Percentiles rank a stretch among this genome's conserved stretches.
Evolutionary conservation across 106 monocot genomes (phyloP).

Genomic region (Platanthera guangdongensis): DNA sequence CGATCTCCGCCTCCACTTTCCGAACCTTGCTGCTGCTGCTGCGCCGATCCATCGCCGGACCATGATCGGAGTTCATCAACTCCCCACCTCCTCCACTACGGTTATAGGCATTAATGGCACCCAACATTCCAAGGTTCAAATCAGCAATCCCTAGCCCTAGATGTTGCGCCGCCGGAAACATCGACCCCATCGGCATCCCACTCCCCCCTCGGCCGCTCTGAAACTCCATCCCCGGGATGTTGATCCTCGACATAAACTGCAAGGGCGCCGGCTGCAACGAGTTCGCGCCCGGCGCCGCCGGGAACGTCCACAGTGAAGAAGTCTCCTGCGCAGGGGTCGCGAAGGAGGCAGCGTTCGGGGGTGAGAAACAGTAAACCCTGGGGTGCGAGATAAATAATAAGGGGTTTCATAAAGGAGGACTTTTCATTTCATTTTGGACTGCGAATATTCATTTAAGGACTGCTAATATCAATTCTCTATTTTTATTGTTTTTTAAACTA

Average conservation of each 20-base stretch:
- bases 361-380: no score
- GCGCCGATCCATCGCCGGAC: conserved; percentile 23
- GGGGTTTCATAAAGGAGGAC: no score
- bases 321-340: conserved; percentile 19
- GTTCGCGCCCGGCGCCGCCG: conserved; percentile 28
- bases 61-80: conserved; percentile 39
- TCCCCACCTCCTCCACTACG: conserved; percentile 26
- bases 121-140: conserved; percentile 78
- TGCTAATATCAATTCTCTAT: no score
- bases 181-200: conserved; percentile 33
- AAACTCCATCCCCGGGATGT: conserved; percentile 24
- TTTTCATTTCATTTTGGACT: no score
- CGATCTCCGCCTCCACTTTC: conserved; percentile 36
- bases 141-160: conserved; percentile 57
- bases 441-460: no score
- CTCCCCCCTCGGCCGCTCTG: conserved; percentile 26
- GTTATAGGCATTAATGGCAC: conserved; percentile 67
- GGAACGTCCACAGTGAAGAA: conserved; percentile 58
- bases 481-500: no score
- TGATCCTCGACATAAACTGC: conserved; percentile 85
- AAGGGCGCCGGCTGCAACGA: conserved; percentile 67
- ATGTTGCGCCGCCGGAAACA: conserved; percentile 28
- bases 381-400: no score
- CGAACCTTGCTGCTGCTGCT: conserved; percentile 20
- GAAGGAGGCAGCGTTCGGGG: no score